Evolutionary conservation across 2,329 filamentous ascomycete species (phyloP).

Genomic region (Diaporthe citriasiana): DNA sequence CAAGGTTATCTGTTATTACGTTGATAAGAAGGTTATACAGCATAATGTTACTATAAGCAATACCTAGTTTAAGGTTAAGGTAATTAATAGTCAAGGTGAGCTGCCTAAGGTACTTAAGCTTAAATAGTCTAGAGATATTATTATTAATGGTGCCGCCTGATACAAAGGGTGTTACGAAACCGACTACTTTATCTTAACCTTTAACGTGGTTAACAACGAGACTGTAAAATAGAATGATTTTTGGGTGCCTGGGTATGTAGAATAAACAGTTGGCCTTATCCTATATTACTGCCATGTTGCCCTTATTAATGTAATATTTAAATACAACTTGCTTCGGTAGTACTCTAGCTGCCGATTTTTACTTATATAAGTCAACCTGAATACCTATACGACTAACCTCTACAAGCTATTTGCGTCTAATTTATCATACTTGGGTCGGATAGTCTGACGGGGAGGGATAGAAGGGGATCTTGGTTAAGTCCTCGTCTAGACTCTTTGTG

Average conservation of each 20-base stretch:
- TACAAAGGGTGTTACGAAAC: conserved; percentile 49
- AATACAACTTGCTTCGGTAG: background rate
- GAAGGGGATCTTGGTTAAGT: background rate
- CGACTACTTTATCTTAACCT: conserved; percentile 40
- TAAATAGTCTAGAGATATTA: conserved; percentile 50
- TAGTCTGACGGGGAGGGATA: background rate
- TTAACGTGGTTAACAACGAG: conserved; percentile 46
- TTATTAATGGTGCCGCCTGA: conserved; percentile 52
- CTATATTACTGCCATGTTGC: conserved; percentile 43
- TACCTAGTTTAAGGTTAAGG: conserved; percentile 53
- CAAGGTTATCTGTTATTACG: conserved; percentile 49
- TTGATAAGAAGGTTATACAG: conserved; percentile 54
- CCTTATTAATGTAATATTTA: background rate
- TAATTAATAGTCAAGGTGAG: conserved; percentile 53
- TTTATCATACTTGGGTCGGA: background rate
- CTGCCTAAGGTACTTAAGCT: conserved; percentile 53
- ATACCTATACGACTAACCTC: background rate
- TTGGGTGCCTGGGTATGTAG: conserved; percentile 49
- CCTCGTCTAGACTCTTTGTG: background rate
- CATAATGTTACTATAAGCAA: conserved; percentile 55
- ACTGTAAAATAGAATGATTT: conserved; percentile 47
- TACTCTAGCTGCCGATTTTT: background rate
- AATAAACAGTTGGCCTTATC: conserved; percentile 53
- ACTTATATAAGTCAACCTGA: background rate
- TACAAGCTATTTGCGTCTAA: background rate